Conservation (phyloP, 352 stramenopile species). For the Halophytophthora polymorphica region DNA sequence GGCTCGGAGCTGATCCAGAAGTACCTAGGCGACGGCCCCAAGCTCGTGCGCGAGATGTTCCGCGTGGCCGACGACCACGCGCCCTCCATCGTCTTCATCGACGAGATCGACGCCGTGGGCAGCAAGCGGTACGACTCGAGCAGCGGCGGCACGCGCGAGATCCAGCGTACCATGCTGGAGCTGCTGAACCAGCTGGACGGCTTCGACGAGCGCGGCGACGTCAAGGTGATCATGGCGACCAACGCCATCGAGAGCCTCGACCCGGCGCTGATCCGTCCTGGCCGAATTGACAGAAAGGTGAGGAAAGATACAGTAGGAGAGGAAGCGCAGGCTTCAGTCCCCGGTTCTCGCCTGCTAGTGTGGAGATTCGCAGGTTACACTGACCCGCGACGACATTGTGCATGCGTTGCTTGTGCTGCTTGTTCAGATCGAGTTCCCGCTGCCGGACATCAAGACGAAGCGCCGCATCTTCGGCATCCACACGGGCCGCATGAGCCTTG, state of each 20-base stretch:
- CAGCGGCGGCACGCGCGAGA: slow-evolving; percentile 97
- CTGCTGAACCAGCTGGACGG: slow-evolving; percentile 99
- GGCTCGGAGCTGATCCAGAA: slow-evolving; percentile 99
- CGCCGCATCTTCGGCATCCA: slow-evolving; percentile 99
- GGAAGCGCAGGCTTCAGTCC: neutral
- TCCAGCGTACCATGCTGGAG: slow-evolving; percentile 99
- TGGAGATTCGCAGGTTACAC: slow-evolving; percentile 5
- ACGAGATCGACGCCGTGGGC: slow-evolving; percentile 99
- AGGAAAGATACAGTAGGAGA: slow-evolving; percentile 3
- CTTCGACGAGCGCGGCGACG: slow-evolving; percentile 99
- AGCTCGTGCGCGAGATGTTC: slow-evolving; percentile 99
- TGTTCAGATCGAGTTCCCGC: slow-evolving; percentile 98
- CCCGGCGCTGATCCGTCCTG: slow-evolving; percentile 98
- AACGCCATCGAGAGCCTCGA: slow-evolving; percentile 99
- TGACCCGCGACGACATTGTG: neutral
- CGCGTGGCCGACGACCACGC: slow-evolving; percentile 97
- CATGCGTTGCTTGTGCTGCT: slow-evolving; percentile 4
- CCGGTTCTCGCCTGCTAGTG: neutral
- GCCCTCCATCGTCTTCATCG: slow-evolving; percentile 99
- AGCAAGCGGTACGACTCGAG: slow-evolving; percentile 99
- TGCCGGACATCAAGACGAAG: slow-evolving; percentile 99
- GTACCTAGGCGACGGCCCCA: slow-evolving; percentile 99
- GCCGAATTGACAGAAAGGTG: slow-evolving; percentile 99
- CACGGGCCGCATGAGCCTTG: slow-evolving; percentile 97
- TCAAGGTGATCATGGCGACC: slow-evolving; percentile 99